These are phyloP conservation scores for Letharia columbiana DNA, from an alignment of 495 filamentous ascomycete genomes.

Conservation along the genomic window DNA sequence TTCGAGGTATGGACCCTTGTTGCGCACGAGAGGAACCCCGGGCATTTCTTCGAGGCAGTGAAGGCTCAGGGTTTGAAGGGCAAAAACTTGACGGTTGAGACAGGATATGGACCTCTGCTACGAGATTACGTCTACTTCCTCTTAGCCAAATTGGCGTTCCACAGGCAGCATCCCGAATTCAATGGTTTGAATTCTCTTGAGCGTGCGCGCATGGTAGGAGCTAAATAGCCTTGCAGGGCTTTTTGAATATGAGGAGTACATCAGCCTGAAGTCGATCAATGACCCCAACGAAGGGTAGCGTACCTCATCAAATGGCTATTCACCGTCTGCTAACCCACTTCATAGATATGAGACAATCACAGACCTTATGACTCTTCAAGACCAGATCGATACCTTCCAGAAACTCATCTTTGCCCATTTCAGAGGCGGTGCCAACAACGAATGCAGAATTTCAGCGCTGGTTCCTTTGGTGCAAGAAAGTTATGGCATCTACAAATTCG, in stretches of 20 bases:
- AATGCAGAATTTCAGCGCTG: conserved; percentile 89
- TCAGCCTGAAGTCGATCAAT: conserved; percentile 94
- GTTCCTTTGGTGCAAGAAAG: conserved; percentile 94
- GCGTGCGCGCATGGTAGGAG: neutral
- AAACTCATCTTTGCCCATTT: conserved; percentile 98
- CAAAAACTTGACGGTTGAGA: conserved; percentile 20
- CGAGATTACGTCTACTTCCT: conserved; percentile 93
- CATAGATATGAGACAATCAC: conserved; percentile 84
- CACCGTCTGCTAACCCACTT: conserved; percentile 22
- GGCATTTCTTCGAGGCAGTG: neutral
- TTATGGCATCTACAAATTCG: conserved; percentile 96
- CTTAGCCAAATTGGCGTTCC: conserved; percentile 85
- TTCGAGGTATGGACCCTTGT: conserved; percentile 50
- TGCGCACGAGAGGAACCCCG: neutral
- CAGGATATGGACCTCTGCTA: conserved; percentile 86
- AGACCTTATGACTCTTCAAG: conserved; percentile 92
- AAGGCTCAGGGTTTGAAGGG: neutral
- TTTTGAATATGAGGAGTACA: conserved; percentile 98
- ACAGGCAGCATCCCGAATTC: conserved; percentile 94
- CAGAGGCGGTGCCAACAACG: conserved; percentile 80
- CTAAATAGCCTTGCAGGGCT: conserved; percentile 43
- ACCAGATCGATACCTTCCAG: conserved; percentile 96
- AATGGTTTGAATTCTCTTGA: conserved; percentile 53
- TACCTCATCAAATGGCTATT: neutral
- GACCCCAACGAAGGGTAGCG: conserved; percentile 87